phyloP scores from a whole-genome alignment of 352 stramenopile genomes.

The Phytopythium cucurbitacearum region DNA sequence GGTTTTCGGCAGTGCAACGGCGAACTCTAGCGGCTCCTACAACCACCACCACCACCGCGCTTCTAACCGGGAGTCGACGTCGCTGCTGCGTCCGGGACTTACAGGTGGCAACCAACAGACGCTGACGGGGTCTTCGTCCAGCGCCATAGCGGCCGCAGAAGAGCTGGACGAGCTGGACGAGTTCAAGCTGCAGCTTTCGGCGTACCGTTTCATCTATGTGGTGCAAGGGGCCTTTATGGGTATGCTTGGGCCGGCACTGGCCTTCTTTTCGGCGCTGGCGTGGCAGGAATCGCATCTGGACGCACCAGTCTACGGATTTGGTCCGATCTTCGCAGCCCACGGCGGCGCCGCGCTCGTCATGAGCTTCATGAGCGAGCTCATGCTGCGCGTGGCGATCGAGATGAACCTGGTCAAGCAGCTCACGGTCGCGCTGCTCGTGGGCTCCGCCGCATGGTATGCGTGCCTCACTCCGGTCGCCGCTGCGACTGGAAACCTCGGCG shows the following conservation, averaged over 20 bases:
- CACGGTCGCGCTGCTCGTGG: conserved; percentile 49
- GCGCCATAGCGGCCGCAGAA: conserved; percentile 4
- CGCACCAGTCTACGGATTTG: conserved; percentile 60
- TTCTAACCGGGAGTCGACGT: not conserved
- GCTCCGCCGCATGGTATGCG: conserved; percentile 61
- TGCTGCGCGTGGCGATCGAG: conserved; percentile 63
- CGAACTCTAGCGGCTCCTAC: not conserved
- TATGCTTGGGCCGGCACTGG: conserved; percentile 52
- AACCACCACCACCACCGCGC: not conserved
- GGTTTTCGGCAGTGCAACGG: not conserved
- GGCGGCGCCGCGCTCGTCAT: conserved; percentile 65
- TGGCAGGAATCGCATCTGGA: conserved; percentile 25
- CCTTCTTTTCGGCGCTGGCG: conserved; percentile 60
- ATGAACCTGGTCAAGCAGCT: conserved; percentile 72
- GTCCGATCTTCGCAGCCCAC: conserved; percentile 69
- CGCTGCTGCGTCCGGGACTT: not conserved
- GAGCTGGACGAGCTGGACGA: conserved; percentile 34
- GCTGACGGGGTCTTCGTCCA: too few species aligned
- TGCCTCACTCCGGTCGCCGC: conserved; percentile 56
- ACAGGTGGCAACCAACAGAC: too few species aligned
- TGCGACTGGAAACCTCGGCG: conserved; percentile 53
- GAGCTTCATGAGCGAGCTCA: conserved; percentile 77
- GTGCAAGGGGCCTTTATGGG: conserved; percentile 65
- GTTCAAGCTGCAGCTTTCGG: conserved; percentile 58
- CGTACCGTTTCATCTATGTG: conserved; percentile 65